A percentile compares a stretch with the other conserved stretches of the same genome.
Conservation (phyloP, 148 eudicot species). For the Vaccinium darrowii region DNA sequence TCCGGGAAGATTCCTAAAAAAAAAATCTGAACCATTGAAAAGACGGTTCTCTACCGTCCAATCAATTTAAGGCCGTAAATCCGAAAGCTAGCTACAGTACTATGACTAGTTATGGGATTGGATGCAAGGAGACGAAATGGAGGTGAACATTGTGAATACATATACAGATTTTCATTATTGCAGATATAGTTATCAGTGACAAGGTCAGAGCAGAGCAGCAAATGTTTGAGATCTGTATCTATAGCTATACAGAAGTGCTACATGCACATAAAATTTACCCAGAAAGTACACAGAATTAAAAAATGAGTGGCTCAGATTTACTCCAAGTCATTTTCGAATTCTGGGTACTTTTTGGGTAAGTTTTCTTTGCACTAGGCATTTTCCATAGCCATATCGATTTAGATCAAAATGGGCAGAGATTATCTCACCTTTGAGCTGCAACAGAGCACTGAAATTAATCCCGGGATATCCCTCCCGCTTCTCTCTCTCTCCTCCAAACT, state of each 20-base stretch:
- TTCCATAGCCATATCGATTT: not conserved
- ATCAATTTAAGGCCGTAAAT: not conserved
- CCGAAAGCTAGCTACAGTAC: not conserved
- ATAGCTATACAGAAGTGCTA: not conserved
- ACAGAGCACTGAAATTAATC: not conserved
- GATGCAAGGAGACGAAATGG: not conserved
- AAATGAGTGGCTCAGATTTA: too few relatives aligned
- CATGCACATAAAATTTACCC: too few relatives aligned
- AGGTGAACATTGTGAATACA: not conserved
- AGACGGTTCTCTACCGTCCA: not conserved
- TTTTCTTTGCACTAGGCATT: too few relatives aligned
- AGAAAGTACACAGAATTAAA: too few relatives aligned
- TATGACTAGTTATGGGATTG: not conserved
- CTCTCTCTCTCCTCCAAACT: not conserved
- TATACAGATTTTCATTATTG: too few relatives aligned
- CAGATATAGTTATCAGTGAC: too few relatives aligned
- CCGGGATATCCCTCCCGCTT: not conserved
- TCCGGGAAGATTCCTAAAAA: too few relatives aligned
- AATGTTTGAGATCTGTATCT: not conserved
- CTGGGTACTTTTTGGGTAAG: too few relatives aligned
- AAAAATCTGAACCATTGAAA: too few relatives aligned
- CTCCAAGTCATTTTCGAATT: too few relatives aligned
- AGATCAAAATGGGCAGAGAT: not conserved
- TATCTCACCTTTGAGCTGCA: conserved; percentile 9
- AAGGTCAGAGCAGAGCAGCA: too few relatives aligned